Percentiles rank a stretch among this genome's conserved stretches.
Evolutionary conservation across 768 basidiomycete species (phyloP).

Genomic region (Lepiota subincarnata): DNA sequence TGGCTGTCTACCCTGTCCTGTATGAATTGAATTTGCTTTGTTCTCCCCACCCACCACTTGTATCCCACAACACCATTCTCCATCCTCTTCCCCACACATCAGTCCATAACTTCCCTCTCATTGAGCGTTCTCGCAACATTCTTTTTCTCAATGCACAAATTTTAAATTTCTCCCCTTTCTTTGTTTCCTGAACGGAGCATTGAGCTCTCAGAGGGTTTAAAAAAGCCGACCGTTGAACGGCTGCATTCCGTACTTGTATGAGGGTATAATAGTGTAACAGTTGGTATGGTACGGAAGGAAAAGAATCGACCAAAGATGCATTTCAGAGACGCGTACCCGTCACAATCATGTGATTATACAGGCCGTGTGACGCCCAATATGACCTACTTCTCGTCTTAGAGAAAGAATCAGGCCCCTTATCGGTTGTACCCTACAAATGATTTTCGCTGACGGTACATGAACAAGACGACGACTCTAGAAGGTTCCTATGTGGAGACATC

Average conservation of each 20-base stretch:
- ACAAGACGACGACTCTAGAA: neutral
- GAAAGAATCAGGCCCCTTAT: neutral
- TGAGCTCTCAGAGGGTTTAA: neutral
- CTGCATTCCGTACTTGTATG: neutral
- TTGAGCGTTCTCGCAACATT: neutral
- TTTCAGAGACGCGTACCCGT: neutral
- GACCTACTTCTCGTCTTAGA: neutral
- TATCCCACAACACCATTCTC: neutral
- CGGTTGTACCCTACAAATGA: neutral
- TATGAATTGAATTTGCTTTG: no score
- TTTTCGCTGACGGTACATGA: neutral
- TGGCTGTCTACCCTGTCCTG: no score
- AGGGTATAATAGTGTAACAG: conserved; percentile 4
- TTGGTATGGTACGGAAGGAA: neutral
- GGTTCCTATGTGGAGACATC: conserved; percentile 10
- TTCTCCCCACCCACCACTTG: no score
- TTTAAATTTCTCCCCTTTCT: neutral
- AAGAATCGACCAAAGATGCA: neutral
- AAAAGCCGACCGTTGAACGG: neutral
- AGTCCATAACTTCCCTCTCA: neutral
- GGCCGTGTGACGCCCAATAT: neutral
- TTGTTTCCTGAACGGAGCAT: neutral
- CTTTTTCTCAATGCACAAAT: neutral
- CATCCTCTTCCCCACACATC: neutral
- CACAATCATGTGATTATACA: conserved; percentile 4